These are phyloP conservation scores for Gentiana straminea DNA, from an alignment of 257 asterid species.

Conservation along the genomic window DNA sequence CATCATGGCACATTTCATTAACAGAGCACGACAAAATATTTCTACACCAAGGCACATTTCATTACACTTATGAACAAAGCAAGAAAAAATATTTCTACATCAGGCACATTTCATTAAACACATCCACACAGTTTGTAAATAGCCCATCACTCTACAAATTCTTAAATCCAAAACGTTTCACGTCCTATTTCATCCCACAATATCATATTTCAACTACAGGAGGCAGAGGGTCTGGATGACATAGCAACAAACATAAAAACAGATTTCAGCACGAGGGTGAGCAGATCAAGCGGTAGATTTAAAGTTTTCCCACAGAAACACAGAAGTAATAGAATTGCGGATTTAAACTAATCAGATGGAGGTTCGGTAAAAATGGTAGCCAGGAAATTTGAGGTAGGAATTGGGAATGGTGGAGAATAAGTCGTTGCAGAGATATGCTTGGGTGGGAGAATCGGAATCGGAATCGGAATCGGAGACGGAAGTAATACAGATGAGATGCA, in stretches of 20 bases:
- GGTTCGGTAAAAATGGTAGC: slow-evolving; percentile 45
- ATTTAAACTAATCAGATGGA: slow-evolving; percentile 59
- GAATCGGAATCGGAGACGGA: slow-evolving; percentile 65
- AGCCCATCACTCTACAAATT: slow-evolving; percentile 48
- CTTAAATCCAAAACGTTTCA: slow-evolving; percentile 79
- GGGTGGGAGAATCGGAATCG: slow-evolving; percentile 22
- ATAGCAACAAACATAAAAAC: slow-evolving; percentile 60
- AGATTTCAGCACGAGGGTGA: slow-evolving; percentile 85
- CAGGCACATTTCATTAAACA: too few species aligned
- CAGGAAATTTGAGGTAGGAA: slow-evolving; percentile 59
- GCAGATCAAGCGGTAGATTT: slow-evolving; percentile 80
- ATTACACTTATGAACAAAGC: too few species aligned
- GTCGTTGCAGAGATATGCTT: slow-evolving; percentile 36
- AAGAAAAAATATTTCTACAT: too few species aligned
- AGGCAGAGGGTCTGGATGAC: slow-evolving; percentile 91
- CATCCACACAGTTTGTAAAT: too few species aligned
- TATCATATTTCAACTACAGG: slow-evolving; percentile 73
- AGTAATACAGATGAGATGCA: too few species aligned
- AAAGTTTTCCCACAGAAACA: slow-evolving; percentile 70
- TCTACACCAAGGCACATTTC: too few species aligned
- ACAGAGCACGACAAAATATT: too few species aligned
- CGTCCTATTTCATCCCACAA: slow-evolving; percentile 70
- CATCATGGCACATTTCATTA: too few species aligned
- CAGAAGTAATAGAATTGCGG: slow-evolving; percentile 59
- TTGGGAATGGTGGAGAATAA: slow-evolving; percentile 75